Evolutionary conservation across 1,284 basidiomycete species (phyloP).

Genomic region (Ceratobasidium sp.): DNA sequence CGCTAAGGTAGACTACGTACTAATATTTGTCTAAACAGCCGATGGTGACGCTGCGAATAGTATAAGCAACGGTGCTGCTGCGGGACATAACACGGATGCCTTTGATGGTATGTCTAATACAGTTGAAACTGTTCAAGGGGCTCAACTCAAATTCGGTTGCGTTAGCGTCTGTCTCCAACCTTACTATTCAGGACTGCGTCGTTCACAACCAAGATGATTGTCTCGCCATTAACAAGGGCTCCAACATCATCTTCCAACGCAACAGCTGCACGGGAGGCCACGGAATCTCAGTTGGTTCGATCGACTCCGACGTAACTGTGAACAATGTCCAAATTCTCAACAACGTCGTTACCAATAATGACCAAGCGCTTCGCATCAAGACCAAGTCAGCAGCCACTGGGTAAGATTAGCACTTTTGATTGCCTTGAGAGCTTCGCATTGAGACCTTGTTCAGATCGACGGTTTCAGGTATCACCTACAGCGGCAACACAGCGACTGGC

Average conservation of each 20-base stretch:
- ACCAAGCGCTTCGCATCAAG: conserved; percentile 52
- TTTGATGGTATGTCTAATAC: conserved; percentile 42
- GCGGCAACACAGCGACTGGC: conserved; percentile 50
- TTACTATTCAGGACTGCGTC: conserved; percentile 48
- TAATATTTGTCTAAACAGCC: conserved; percentile 50
- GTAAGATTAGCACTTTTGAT: conserved; percentile 4
- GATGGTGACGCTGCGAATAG: conserved; percentile 62
- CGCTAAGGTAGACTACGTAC: neutral
- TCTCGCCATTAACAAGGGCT: conserved; percentile 51
- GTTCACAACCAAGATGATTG: conserved; percentile 53
- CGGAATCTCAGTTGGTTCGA: conserved; percentile 52
- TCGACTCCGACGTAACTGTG: conserved; percentile 50
- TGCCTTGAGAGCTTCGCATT: neutral
- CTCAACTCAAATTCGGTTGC: conserved; percentile 11
- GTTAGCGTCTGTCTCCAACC: conserved; percentile 37
- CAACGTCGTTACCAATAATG: conserved; percentile 49
- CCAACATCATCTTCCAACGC: conserved; percentile 51
- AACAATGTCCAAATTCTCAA: conserved; percentile 50
- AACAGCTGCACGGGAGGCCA: conserved; percentile 52
- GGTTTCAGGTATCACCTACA: conserved; percentile 49
- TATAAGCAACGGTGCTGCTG: conserved; percentile 60
- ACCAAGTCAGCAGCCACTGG: conserved; percentile 50
- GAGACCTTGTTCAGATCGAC: neutral
- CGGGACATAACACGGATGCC: conserved; percentile 59
- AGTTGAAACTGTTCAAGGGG: conserved; percentile 7